Percentiles rank a stretch among this genome's conserved stretches.
Conservation (phyloP, 2,329 filamentous ascomycete genomes). For the Fonsecaea nubica region DNA sequence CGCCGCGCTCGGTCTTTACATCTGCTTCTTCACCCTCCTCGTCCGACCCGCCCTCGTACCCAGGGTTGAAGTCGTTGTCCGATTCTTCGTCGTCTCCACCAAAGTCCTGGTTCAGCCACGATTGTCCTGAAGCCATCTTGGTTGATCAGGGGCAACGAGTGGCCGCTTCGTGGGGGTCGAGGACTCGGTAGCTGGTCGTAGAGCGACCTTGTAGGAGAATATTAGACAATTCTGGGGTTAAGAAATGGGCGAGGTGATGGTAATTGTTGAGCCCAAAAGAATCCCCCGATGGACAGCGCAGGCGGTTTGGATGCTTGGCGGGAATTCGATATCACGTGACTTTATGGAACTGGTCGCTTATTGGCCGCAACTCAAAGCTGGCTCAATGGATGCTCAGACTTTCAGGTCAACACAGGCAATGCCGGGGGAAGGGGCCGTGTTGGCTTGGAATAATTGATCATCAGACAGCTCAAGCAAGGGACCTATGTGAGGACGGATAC, state of each 20-base stretch:
- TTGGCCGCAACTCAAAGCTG: too few species aligned
- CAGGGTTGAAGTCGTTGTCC: constrained; percentile 89
- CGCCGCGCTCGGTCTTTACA: constrained; percentile 37
- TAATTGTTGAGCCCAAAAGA: constrained; percentile 14
- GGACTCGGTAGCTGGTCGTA: background rate
- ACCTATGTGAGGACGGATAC: too few species aligned
- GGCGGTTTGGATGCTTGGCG: constrained; percentile 5
- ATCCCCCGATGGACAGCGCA: constrained; percentile 14
- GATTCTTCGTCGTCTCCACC: constrained; percentile 64
- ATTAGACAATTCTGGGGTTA: background rate
- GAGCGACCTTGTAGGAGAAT: background rate
- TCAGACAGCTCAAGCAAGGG: too few species aligned
- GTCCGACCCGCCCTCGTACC: constrained; percentile 74
- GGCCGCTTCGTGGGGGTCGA: background rate
- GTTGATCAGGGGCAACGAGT: background rate
- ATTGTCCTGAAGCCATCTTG: constrained; percentile 49
- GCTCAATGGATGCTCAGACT: too few species aligned
- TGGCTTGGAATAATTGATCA: too few species aligned
- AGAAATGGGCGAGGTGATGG: constrained; percentile 1
- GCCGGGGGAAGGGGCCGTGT: too few species aligned
- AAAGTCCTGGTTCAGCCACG: constrained; percentile 56
- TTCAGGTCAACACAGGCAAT: too few species aligned
- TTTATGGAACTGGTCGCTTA: too few species aligned
- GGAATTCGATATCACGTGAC: constrained; percentile 20
- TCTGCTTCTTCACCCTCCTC: constrained; percentile 61